Evolutionary conservation across 192 early-diverging fungal species (phyloP), one percentile per base, ranked within the genome.

Genomic region (Backusella circina): DNA sequence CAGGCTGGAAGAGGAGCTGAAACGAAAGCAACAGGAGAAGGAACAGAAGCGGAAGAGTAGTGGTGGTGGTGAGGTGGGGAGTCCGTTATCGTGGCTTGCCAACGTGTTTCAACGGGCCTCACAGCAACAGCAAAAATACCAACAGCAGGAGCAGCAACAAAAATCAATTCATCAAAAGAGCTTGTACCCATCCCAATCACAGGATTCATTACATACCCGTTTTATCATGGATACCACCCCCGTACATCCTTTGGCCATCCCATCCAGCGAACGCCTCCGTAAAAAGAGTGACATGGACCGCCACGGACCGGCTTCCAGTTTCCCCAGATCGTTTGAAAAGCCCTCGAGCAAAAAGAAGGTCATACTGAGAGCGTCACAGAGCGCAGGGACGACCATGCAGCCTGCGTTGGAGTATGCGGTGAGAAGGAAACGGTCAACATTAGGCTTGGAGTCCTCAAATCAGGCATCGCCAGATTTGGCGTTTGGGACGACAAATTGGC

Each of bases 261-360:
- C 33, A 26, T 64, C 67, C 2, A 37, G 23, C 8, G 36, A 38
- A 23, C 38, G 21, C 1, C 38, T 21, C 2, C 50, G 38, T 5
- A 74, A 74, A 32, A 74, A 74, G 73, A 74, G 57, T 9, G 73
- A 74, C 2, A 37, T 74, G 0, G 73, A 74, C 28, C 33, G 73
- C 10, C 64, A 74, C n/a, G 73, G 73, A 1, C 73, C 73, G 0
- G 23, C 64, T 2, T 37, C 73, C 8, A 74, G 73, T 44, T 74
- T 74, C 18, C 73, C 57, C 18, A 7, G 57, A 21, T 41, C 61
- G 18, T 35, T 39, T 8, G 73, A 54, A 10, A 68, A 68, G 21
- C 67, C 33, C 10, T 47, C 33, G 39, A 13, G n/a, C 10, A 61
- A 61, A 18, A 47, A 47, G n/a, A 47, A 47, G 18, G 44, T 39